Base-by-base conservation (phyloP, 441 rosid genomes). In the Bruguiera hainesii region DNA sequence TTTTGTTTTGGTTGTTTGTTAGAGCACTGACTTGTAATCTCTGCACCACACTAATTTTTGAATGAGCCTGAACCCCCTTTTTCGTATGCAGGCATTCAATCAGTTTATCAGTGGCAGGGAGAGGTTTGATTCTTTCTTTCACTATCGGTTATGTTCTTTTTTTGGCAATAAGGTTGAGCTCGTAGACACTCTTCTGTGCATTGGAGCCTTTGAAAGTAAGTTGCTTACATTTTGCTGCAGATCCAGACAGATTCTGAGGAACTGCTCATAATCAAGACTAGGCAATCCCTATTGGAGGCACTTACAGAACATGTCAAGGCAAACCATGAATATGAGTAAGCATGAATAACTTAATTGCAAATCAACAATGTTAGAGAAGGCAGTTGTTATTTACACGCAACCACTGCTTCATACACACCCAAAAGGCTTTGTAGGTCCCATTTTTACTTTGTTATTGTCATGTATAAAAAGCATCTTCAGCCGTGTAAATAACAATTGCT, bases 241-340 rank as follows among this genome's bases (percentile, higher is more conserved):
- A 73, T 94, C 60, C 87, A 84, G 74, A 80, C 86, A 57, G 97
- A 91, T 70, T 73, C 93, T 0, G 97, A 94, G 82, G 98, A 91
- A 60, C 82, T 94, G 51, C 84, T 94, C 11, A 89, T 89, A 65
- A 94, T 94, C 80, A 94, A 91, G 81, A 94, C 98, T n/a, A 84
- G 97, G 80, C 85, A 89, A 60, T 91, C 97, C 39, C 87, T 91
- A 70, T 72, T 94, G 78, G 97, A 83, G 42, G 81, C 96, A 52
- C 78, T 91, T 35, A 94, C 87, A 4, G 89, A 91, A 68, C 97
- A 91, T 72, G 92, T 91, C 75, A 88, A 91, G 70, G 96, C 87
- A 56, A 94, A 91, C 76, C 98, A 94, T 63, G 92, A 87, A 81
- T 94, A 94, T 19, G 98, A 91, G 97, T 91, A 87, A 79, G 88